Evolutionary conservation across 371 early-diverging fungal species (phyloP).

Genomic region (Encephalitozoon hellem): DNA sequence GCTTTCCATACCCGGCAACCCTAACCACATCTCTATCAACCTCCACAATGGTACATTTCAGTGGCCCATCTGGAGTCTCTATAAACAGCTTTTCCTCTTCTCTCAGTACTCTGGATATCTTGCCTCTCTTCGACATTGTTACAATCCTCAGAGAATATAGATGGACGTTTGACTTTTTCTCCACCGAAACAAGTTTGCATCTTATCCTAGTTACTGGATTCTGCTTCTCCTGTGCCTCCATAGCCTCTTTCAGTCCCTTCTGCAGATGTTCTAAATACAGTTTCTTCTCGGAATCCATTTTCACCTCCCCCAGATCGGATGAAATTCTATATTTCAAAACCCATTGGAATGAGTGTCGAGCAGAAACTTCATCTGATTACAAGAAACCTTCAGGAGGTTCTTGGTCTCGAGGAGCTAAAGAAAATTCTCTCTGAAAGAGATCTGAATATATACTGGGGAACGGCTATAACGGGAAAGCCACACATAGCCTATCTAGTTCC

Average conservation of each 20-base stretch:
- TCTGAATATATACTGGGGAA: conserved; percentile 94
- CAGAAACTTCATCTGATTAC: conserved; percentile 77
- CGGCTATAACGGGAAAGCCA: conserved; percentile 91
- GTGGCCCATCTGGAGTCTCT: neutral
- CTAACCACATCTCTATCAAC: neutral
- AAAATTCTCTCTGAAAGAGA: conserved; percentile 75
- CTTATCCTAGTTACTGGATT: neutral
- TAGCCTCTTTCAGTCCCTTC: neutral
- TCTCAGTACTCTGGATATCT: neutral
- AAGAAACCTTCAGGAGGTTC: conserved; percentile 84
- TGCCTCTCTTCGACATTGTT: neutral
- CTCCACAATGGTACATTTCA: neutral
- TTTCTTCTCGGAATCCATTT: neutral
- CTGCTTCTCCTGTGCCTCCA: neutral
- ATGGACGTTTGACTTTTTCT: neutral
- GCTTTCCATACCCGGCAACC: neutral
- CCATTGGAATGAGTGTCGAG: conserved; percentile 26
- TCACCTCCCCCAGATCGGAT: neutral
- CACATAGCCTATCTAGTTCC: conserved; percentile 97
- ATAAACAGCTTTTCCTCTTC: conserved; percentile 7
- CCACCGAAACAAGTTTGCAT: neutral
- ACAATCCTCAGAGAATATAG: neutral
- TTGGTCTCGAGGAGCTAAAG: conserved; percentile 79
- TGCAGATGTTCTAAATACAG: neutral
- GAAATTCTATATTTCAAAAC: neutral